phyloP scores from a whole-genome alignment of 1,284 basidiomycete species.

The Cerrena zonata region DNA sequence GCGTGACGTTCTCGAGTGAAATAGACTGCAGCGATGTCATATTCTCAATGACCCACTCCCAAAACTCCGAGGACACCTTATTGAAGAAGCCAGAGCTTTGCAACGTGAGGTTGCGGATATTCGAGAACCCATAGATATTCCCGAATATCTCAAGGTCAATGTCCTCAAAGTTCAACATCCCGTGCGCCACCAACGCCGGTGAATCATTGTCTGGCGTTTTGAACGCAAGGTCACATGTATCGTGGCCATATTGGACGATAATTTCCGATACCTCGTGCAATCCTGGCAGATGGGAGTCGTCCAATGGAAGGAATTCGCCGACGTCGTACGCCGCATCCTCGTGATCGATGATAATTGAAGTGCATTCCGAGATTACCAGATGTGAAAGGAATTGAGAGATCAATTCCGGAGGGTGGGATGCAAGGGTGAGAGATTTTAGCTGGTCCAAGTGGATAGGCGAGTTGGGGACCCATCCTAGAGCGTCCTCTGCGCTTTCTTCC shows the following conservation, averaged over 20 bases:
- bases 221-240: too few relatives aligned
- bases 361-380: background rate
- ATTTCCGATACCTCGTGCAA: background rate
- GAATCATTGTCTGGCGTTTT: too few relatives aligned
- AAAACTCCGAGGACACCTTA: too few relatives aligned
- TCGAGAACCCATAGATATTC: too few relatives aligned
- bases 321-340: background rate
- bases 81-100: too few relatives aligned
- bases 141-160: too few relatives aligned
- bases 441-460: background rate
- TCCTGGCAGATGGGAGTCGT: background rate
- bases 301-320: background rate
- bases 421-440: background rate
- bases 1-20: background rate
- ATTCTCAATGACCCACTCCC: too few relatives aligned
- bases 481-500: background rate
- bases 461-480: background rate
- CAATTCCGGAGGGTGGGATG: background rate
- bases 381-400: background rate
- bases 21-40: background rate
- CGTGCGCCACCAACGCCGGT: too few relatives aligned
- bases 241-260: too few relatives aligned
- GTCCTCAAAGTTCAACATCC: too few relatives aligned
- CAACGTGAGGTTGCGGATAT: too few relatives aligned
- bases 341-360: background rate